A percentile compares a stretch with the other conserved stretches of the same genome.
Conservation (phyloP, 495 filamentous ascomycete species). For the Parachaetomium inaequale region DNA sequence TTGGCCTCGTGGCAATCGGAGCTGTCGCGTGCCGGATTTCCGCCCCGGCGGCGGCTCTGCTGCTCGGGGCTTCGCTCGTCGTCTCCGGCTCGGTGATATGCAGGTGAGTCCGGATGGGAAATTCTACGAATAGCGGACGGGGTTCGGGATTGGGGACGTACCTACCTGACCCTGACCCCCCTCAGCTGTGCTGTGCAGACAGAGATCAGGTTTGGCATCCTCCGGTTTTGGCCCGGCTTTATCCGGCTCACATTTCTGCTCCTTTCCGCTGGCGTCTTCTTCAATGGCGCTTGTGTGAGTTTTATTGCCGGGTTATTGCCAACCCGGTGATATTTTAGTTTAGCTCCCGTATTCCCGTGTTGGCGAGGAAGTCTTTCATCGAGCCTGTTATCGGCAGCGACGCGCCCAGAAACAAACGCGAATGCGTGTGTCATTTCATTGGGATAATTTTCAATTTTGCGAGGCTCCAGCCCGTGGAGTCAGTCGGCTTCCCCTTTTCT, state of each 20-base stretch:
- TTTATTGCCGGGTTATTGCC: background rate
- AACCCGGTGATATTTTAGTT: background rate
- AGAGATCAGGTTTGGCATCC: background rate
- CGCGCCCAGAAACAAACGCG: background rate
- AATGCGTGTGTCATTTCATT: background rate
- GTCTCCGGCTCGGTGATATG: background rate
- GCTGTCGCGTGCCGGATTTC: constrained; percentile 2
- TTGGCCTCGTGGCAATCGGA: background rate
- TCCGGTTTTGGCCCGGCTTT: background rate
- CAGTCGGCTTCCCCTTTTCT: background rate
- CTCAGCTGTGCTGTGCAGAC: background rate
- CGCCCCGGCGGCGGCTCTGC: background rate
- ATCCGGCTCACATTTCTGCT: background rate
- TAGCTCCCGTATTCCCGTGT: no score
- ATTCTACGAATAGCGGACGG: background rate
- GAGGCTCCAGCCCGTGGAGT: background rate
- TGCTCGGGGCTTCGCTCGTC: background rate
- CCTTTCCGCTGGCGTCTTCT: no score
- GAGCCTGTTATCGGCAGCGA: no score
- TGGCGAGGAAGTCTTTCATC: no score
- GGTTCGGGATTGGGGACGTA: background rate
- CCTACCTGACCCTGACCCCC: background rate
- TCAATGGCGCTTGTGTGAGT: no score
- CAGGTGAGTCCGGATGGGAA: background rate
- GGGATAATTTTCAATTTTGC: background rate